Conservation (phyloP, 352 stramenopile species). For the Phytophthora litchii region DNA sequence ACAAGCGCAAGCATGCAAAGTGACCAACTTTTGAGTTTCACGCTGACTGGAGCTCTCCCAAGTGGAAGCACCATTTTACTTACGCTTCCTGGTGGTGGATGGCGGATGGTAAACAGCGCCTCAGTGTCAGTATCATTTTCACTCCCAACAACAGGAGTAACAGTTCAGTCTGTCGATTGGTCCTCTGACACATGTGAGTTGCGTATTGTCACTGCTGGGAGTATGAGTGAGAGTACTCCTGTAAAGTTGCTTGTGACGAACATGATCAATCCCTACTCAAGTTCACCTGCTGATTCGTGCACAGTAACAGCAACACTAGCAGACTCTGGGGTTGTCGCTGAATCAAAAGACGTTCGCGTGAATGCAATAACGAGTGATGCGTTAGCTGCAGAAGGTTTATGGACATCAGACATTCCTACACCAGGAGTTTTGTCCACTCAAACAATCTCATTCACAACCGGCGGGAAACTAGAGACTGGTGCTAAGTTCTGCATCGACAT, state of each 20-base stretch:
- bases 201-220: constrained; percentile 43
- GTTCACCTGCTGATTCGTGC: constrained; percentile 18
- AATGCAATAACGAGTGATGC: constrained; percentile 46
- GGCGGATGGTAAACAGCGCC: constrained; percentile 31
- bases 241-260: constrained; percentile 51
- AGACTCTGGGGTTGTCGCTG: constrained; percentile 53
- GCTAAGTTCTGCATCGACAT: constrained; percentile 49
- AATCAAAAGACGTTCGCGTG: constrained; percentile 44
- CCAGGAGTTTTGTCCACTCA: constrained; percentile 59
- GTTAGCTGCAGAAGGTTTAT: constrained; percentile 36
- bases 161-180: constrained; percentile 42
- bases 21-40: constrained; percentile 49
- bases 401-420: constrained; percentile 45
- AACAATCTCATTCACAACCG: constrained; percentile 41
- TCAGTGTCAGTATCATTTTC: constrained; percentile 37
- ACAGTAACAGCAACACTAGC: constrained; percentile 44
- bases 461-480: constrained; percentile 45
- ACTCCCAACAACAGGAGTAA: constrained; percentile 37
- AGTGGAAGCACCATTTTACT: constrained; percentile 56
- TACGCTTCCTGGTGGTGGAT: constrained; percentile 43
- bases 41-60: constrained; percentile 52
- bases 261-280: constrained; percentile 62
- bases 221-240: constrained; percentile 38
- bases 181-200: constrained; percentile 27
- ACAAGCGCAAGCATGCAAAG: constrained; percentile 61